phyloP scores from a whole-genome alignment of 2,329 filamentous ascomycete species.

The Fusarium gaditjirri region DNA sequence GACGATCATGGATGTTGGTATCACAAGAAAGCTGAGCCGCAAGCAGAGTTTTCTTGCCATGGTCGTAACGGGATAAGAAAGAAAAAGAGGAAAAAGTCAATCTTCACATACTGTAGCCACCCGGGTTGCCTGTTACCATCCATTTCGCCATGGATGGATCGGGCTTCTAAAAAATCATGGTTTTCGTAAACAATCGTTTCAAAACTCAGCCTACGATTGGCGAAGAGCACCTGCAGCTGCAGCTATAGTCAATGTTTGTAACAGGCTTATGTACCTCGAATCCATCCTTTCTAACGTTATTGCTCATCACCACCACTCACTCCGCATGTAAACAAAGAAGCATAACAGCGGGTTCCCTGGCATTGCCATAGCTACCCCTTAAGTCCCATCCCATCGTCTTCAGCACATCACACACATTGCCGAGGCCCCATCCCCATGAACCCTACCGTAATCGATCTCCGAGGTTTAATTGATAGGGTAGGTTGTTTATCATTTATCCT shows the following conservation, averaged over 20 bases:
- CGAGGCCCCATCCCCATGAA: slow-evolving; percentile 3
- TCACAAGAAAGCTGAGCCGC: slow-evolving; percentile 15
- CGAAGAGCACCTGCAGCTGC: slow-evolving; percentile 8
- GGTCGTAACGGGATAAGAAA: neutral
- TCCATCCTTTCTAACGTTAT: slow-evolving; percentile 7
- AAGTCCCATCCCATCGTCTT: slow-evolving; percentile 1
- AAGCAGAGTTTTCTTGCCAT: slow-evolving; percentile 31
- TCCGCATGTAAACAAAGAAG: slow-evolving; percentile 32
- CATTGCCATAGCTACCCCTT: slow-evolving; percentile 25
- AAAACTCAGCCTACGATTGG: slow-evolving; percentile 17
- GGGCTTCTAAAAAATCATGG: neutral
- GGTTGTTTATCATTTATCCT: neutral
- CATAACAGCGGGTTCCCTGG: slow-evolving; percentile 25
- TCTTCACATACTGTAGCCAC: slow-evolving; percentile 18
- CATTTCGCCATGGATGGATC: neutral
- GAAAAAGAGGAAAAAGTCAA: neutral
- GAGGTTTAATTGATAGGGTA: slow-evolving; percentile 1
- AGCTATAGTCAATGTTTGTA: slow-evolving; percentile 9
- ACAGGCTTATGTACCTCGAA: slow-evolving; percentile 21
- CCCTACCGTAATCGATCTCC: slow-evolving; percentile 7
- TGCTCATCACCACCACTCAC: slow-evolving; percentile 16
- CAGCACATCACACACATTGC: slow-evolving; percentile 12
- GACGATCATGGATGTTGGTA: slow-evolving; percentile 9
- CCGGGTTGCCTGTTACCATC: slow-evolving; percentile 34
- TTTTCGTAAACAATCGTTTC: slow-evolving; percentile 35